phyloP scores from a whole-genome alignment of 108 stramenopile species.

The Conticribra weissflogii region DNA sequence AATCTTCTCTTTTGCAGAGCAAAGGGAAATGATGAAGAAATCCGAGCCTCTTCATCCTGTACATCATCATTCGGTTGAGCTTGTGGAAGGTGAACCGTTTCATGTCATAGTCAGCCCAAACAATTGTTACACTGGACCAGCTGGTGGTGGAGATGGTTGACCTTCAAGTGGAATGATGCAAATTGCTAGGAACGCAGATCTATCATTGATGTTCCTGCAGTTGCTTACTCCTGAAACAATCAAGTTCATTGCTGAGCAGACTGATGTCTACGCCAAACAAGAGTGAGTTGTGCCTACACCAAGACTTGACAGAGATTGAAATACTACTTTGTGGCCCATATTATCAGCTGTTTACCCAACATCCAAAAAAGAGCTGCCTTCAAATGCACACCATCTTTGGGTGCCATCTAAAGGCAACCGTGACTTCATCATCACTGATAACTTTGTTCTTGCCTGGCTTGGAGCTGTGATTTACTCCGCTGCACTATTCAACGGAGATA shows the following conservation, averaged over 20 bases:
- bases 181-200: not conserved
- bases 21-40: not conserved
- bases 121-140: slow-evolving; percentile 5
- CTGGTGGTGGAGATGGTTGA: not conserved
- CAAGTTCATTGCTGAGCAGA: not conserved
- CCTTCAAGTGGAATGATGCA: slow-evolving; percentile 8
- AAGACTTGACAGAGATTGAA: slow-evolving; percentile 8
- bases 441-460: not conserved
- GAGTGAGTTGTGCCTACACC: slow-evolving; percentile 4
- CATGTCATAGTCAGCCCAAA: not conserved
- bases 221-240: not conserved
- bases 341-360: not conserved
- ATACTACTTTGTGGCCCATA: not conserved
- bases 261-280: not conserved
- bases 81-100: not conserved
- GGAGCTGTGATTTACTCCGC: slow-evolving; percentile 2
- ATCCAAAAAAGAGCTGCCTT: not conserved
- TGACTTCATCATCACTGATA: not conserved
- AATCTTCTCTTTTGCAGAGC: slow-evolving; percentile 1
- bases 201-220: not conserved
- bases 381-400: slow-evolving; percentile 9
- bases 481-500: slow-evolving; percentile 8
- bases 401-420: not conserved
- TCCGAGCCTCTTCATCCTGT: slow-evolving; percentile 7
- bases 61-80: slow-evolving; percentile 7